Percentiles rank a stretch among this genome's conserved stretches.
Conservation (phyloP, 106 monocot species). For the Platanthera zijinensis region DNA sequence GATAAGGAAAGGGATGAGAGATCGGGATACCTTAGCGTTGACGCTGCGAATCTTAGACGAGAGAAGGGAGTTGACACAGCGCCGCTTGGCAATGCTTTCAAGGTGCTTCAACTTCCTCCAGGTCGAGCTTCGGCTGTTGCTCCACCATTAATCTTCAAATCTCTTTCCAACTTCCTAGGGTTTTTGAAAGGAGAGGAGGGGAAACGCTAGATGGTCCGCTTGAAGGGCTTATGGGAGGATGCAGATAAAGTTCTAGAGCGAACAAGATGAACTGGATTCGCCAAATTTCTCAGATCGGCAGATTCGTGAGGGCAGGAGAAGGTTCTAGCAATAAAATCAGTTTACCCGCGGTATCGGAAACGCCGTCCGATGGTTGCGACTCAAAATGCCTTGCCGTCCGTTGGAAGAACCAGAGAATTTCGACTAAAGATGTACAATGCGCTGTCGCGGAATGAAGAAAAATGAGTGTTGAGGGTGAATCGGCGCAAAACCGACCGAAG, state of each 20-base stretch:
- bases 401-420: too few relatives aligned
- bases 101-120: constrained; percentile 73
- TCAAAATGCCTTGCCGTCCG: too few relatives aligned
- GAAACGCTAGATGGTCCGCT: background rate
- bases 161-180: background rate
- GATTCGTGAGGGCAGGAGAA: background rate
- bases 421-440: too few relatives aligned
- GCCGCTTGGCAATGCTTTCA: constrained; percentile 54
- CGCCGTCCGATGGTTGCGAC: too few relatives aligned
- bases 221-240: constrained; percentile 6
- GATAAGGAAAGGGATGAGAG: background rate
- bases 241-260: constrained; percentile 5
- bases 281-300: background rate
- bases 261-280: background rate
- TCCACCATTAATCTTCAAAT: constrained; percentile 23
- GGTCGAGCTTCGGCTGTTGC: constrained; percentile 54
- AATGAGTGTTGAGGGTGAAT: too few relatives aligned
- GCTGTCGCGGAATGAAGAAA: too few relatives aligned
- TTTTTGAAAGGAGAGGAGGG: background rate
- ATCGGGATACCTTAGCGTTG: constrained; percentile 41
- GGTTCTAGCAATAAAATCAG: background rate
- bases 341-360: too few relatives aligned
- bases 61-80: constrained; percentile 55
- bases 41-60: constrained; percentile 49
- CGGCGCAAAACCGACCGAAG: too few relatives aligned